These are phyloP conservation scores for Cicer arietinum DNA, from an alignment of 306 rosid species.

Conservation along the genomic window DNA sequence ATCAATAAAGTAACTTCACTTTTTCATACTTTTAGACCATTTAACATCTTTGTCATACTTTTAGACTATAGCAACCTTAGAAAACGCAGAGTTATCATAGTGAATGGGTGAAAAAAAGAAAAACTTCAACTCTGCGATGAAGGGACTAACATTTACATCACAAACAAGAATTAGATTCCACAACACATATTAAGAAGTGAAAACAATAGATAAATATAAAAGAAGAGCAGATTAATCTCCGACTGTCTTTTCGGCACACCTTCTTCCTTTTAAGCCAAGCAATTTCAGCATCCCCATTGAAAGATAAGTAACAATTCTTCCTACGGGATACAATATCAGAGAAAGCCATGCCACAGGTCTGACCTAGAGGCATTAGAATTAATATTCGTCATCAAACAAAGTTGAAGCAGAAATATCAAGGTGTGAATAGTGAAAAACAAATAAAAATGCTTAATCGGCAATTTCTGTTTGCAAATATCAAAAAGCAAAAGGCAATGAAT, in stretches of 20 bases:
- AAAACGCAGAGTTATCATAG: constrained; percentile 20
- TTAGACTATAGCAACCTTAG: constrained; percentile 30
- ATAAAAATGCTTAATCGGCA: constrained; percentile 23
- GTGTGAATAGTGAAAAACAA: constrained; percentile 34
- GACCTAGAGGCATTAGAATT: constrained; percentile 70
- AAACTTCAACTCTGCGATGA: constrained; percentile 30
- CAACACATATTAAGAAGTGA: constrained; percentile 29
- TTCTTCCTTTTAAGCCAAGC: constrained; percentile 96
- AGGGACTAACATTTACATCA: constrained; percentile 32
- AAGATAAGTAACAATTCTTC: constrained; percentile 88
- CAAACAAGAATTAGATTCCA: constrained; percentile 31
- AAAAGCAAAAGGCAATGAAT: constrained; percentile 19
- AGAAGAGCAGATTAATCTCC: constrained; percentile 34
- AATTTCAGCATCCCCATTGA: constrained; percentile 98
- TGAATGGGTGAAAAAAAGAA: constrained; percentile 12
- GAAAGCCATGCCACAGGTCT: constrained; percentile 99
- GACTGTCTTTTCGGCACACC: constrained; percentile 57
- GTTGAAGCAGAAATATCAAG: constrained; percentile 33
- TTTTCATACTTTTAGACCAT: background rate
- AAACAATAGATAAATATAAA: constrained; percentile 24
- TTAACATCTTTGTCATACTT: background rate
- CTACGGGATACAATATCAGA: constrained; percentile 85
- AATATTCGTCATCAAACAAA: constrained; percentile 39
- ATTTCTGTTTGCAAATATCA: constrained; percentile 16
- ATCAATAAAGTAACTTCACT: constrained; percentile 34